Base-by-base conservation (phyloP, 2,329 filamentous ascomycete species). In the Hymenoscyphus infarciens region DNA sequence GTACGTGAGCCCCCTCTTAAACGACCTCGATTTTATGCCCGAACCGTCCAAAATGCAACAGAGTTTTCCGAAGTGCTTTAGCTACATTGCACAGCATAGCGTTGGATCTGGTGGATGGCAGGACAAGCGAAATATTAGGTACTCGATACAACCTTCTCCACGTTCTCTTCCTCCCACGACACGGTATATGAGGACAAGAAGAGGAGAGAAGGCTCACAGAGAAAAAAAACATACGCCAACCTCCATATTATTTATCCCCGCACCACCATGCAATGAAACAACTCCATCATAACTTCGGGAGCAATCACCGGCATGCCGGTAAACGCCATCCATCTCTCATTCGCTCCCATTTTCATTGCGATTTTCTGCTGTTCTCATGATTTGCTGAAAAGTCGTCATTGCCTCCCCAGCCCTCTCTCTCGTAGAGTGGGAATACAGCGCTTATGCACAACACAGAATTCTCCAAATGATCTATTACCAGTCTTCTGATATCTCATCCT, bases 251-350 rank as follows among this genome's bases (percentile, higher is more conserved):
- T n/a, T 15, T 29, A 39, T 45, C 61, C 61, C 61, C 61, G 61
- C 61, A 63, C 39, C 61, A 60, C 53, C n/a, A 56, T 57, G 54
- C 54, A 42, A 52, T 60, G 61, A 54, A 52, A 60, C 61, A 35
- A 27, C 16, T 19, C 38, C 31, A 11, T 35, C 33, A 35, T 35
- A 35, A 35, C 1, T 35, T 13, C 33, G 33, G 33, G 13, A 35
- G 33, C 33, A 35, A 35, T 13, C 16, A n/a, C 31, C 3, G n/a
- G 16, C 54, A 57, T 19, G 57, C 57, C 60, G 60, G 53, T 55
- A 60, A 49, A 52, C 61, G 39, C 57, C 57, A 57, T 60, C n/a
- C 19, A 19, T 52, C 57, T 1, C 55, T 54, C 58, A 63, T 63
- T 57, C 33, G 54, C 39, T 58, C 42, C 38, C 22, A 29, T 35